These are phyloP conservation scores for Kodamaea arcana DNA, from an alignment of 1,139 yeast genomes.

Conservation along the genomic window DNA sequence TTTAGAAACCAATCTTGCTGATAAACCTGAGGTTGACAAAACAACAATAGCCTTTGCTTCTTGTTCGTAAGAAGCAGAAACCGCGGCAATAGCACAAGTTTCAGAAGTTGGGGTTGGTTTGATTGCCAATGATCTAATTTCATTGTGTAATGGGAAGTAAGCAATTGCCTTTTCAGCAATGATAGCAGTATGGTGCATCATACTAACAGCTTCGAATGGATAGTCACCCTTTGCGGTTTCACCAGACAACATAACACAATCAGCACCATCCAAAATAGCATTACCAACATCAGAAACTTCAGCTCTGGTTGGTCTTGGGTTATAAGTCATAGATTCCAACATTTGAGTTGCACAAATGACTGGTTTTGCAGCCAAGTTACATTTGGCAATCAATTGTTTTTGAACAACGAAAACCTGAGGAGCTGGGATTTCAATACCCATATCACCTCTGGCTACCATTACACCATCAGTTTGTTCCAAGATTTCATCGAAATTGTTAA, in stretches of 20 bases:
- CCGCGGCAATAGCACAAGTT: conserved; percentile 97
- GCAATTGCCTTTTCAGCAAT: conserved; percentile 97
- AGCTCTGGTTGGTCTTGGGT: conserved; percentile 99
- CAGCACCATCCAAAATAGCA: conserved; percentile 99
- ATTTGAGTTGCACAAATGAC: conserved; percentile 99
- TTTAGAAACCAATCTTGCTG: conserved; percentile 95
- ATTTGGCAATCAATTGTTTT: conserved; percentile 97
- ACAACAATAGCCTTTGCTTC: conserved; percentile 96
- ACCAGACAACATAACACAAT: conserved; percentile 99
- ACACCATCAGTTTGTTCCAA: conserved; percentile 96
- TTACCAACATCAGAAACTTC: conserved; percentile 99
- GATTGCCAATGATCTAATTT: conserved; percentile 78
- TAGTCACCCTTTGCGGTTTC: conserved; percentile 99
- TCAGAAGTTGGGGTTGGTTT: conserved; percentile 93
- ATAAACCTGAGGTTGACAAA: conserved; percentile 88
- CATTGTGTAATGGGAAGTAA: conserved; percentile 82
- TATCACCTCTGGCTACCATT: conserved; percentile 99
- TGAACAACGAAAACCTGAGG: conserved; percentile 98
- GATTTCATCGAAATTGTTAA: conserved; percentile 96
- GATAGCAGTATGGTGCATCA: conserved; percentile 97
- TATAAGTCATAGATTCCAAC: conserved; percentile 99
- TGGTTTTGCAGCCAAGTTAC: conserved; percentile 99
- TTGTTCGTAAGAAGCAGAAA: conserved; percentile 93
- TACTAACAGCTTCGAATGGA: conserved; percentile 94
- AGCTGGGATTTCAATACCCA: conserved; percentile 99